Base-by-base conservation (phyloP, 371 early-diverging fungal genomes). In the Vairimorpha ceranae region DNA sequence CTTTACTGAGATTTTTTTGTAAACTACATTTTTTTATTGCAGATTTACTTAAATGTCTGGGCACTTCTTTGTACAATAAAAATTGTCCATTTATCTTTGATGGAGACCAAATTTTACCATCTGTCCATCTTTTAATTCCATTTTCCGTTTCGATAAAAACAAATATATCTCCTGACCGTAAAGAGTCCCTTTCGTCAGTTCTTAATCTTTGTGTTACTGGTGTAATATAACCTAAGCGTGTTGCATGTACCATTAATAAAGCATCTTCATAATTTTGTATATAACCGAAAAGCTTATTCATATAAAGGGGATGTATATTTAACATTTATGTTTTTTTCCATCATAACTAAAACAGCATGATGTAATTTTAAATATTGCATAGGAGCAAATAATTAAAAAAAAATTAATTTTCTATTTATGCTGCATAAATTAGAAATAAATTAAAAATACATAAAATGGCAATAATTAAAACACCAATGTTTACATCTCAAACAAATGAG, bases 111-210 rank as follows among this genome's bases (percentile, higher is more conserved):
- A 74, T 68, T 56, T 75, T 73, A 19, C 85, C 83, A 61, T 85
- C 84, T 54, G 84, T 85, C 84, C 84, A 85, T 29, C 85, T 70
- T 19, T 65, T 75, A 6, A 84, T 83, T n/a, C 79, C 82, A 60
- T 76, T 75, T 33, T 76, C 78, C 15, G 52, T 68, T 45, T 84
- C 80, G 8, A 80, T 73, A 78, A 82, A 84, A 33, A 77, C 78
- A 68, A 72, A 84, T 35, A 84, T 80, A 45, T 74, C 58, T 17
- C 84, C 84, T 21, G 72, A 75, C 29, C 70, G 7, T 48, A 84
- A 79, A 8, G 17, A 59, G 17, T 76, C 68, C 35, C 82, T 70
- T 29, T 82, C 79, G 36, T 72, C 78, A 1, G 59, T 29, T 0
- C 65, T 68, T 17, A 84, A 67, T 46, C 84, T 38, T 56, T 73